Evolutionary conservation across 2,329 filamentous ascomycete genomes (phyloP).

Genomic region (Penicillium corylophilum): DNA sequence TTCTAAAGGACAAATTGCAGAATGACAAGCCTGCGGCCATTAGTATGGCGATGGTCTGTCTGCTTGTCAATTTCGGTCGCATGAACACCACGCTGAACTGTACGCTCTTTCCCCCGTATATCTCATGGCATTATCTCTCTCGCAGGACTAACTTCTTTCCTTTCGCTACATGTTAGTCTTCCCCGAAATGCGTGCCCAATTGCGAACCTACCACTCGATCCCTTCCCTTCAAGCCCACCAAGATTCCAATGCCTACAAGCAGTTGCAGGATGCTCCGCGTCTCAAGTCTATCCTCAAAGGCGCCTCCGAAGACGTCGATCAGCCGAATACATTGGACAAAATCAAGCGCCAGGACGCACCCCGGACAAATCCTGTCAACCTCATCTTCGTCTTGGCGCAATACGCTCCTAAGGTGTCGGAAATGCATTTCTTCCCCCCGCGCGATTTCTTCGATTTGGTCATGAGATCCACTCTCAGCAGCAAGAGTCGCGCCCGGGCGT

Average conservation of each 20-base stretch:
- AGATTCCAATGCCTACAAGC: conserved; percentile 95
- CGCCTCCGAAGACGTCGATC: conserved; percentile 84
- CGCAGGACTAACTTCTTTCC: conserved; percentile 3
- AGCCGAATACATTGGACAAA: conserved; percentile 79
- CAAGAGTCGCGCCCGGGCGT: conserved; percentile 77
- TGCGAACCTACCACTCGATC: conserved; percentile 97
- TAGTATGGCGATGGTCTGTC: conserved; percentile 98
- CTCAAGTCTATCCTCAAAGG: conserved; percentile 97
- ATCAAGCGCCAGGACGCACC: conserved; percentile 68
- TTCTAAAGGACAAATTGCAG: conserved; percentile 92
- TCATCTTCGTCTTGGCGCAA: conserved; percentile 91
- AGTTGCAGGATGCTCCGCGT: conserved; percentile 91
- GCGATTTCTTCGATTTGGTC: conserved; percentile 94
- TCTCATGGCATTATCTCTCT: not conserved
- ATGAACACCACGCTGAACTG: conserved; percentile 99
- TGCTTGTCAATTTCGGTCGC: conserved; percentile 92
- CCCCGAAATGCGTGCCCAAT: conserved; percentile 96
- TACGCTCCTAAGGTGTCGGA: conserved; percentile 90
- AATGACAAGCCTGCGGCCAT: conserved; percentile 89
- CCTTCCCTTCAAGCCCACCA: conserved; percentile 93
- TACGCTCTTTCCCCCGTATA: conserved; percentile 47
- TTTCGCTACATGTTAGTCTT: conserved; percentile 65
- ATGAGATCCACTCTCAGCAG: conserved; percentile 87
- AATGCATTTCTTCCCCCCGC: conserved; percentile 77
- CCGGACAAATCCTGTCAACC: conserved; percentile 94